Evolutionary conservation across 2,329 filamentous ascomycete species (phyloP).

Genomic region (Colletotrichum destructivum): DNA sequence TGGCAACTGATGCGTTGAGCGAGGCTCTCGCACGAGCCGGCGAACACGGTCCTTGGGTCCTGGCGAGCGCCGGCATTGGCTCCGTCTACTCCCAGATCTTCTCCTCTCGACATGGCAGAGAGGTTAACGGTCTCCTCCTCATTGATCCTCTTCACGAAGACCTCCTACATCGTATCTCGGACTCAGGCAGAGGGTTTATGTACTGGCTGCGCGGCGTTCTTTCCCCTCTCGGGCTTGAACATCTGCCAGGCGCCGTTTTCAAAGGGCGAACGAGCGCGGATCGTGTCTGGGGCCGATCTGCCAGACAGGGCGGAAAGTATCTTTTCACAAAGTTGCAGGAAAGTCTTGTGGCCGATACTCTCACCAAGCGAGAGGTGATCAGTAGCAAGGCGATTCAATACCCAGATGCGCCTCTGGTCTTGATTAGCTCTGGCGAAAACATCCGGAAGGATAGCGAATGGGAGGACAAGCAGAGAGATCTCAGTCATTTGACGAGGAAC

Average conservation of each 20-base stretch:
- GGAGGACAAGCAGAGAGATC: conserved; percentile 87
- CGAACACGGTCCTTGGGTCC: conserved; percentile 90
- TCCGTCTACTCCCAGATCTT: conserved; percentile 94
- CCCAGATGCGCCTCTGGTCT: conserved; percentile 79
- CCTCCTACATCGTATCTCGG: conserved; percentile 77
- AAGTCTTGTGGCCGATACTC: conserved; percentile 86
- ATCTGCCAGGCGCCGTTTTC: conserved; percentile 85
- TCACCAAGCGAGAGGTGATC: conserved; percentile 86
- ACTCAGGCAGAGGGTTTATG: conserved; percentile 80
- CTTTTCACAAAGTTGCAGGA: conserved; percentile 96
- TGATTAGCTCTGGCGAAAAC: conserved; percentile 86
- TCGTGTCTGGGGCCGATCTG: conserved; percentile 84
- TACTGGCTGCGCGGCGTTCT: conserved; percentile 91
- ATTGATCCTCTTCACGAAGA: conserved; percentile 94
- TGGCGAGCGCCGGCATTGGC: conserved; percentile 89
- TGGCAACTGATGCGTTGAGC: conserved; percentile 90
- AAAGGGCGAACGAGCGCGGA: conserved; percentile 85
- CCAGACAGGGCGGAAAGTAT: conserved; percentile 85
- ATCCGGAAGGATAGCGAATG: conserved; percentile 78
- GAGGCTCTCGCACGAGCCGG: conserved; percentile 86
- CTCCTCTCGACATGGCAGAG: conserved; percentile 82
- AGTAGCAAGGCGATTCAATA: conserved; percentile 86
- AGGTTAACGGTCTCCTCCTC: conserved; percentile 84
- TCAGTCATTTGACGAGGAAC: conserved; percentile 85
- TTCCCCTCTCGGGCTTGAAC: conserved; percentile 88